These are phyloP conservation scores for Neurospora sp. DNA, from an alignment of 495 filamentous ascomycete species.

Conservation along the genomic window DNA sequence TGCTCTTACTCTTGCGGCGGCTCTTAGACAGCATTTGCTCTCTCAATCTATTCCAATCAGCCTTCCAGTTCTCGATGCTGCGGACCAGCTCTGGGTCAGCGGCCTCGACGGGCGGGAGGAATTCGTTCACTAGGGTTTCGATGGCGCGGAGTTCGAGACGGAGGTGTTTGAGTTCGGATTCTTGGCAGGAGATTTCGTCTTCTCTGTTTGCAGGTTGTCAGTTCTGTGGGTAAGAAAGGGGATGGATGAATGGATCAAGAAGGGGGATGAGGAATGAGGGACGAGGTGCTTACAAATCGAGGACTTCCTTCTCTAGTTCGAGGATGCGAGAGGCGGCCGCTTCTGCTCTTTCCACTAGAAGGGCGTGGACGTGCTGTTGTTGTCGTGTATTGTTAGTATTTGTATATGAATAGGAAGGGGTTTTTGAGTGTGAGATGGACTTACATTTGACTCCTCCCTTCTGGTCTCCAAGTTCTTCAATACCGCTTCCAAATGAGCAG, in stretches of 20 bases:
- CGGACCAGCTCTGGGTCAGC: slow-evolving; percentile 32
- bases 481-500: slow-evolving; percentile 26
- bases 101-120: slow-evolving; percentile 23
- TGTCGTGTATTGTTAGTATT: not conserved
- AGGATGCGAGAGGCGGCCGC: slow-evolving; percentile 43
- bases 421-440: slow-evolving; percentile 3
- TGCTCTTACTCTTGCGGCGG: slow-evolving; percentile 2
- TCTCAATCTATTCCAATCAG: slow-evolving; percentile 29
- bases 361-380: slow-evolving; percentile 40
- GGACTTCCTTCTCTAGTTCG: slow-evolving; percentile 36
- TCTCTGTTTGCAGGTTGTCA: slow-evolving; percentile 11
- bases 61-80: slow-evolving; percentile 36
- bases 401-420: slow-evolving; percentile 1
- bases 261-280: not conserved
- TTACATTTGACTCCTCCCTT: slow-evolving; percentile 42
- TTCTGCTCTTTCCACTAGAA: slow-evolving; percentile 41
- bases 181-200: slow-evolving; percentile 17
- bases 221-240: not conserved
- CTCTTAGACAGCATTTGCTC: slow-evolving; percentile 15
- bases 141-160: slow-evolving; percentile 44
- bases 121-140: slow-evolving; percentile 37
- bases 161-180: slow-evolving; percentile 38
- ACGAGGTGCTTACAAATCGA: slow-evolving; percentile 32
- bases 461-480: slow-evolving; percentile 30
- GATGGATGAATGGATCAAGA: not conserved